Base-by-base conservation (phyloP, 495 filamentous ascomycete species). In the Podospora anserina region DNA sequence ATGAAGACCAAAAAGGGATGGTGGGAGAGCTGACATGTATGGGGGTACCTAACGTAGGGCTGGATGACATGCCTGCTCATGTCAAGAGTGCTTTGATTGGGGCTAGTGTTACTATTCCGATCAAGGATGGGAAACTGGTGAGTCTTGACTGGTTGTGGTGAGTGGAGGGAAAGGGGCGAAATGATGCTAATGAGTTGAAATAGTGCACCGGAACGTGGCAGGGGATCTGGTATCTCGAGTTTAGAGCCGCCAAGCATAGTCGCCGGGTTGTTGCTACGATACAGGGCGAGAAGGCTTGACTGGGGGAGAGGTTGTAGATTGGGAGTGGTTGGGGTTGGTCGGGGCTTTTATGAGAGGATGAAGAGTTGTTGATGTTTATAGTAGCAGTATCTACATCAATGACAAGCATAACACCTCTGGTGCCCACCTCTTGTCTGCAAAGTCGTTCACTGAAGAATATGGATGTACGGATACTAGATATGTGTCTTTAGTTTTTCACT, bases 221-320 rank as follows among this genome's bases (percentile, higher is more conserved):
- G 78, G 93, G 95, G 0, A 92, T 98, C 66, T 99, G 93, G 93
- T 94, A 94, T 76, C 77, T 97, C 71, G 95, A 99, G 79, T 99
- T 99, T 77, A 82, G 95, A 67, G 86, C 86, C 3, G 81, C 81
- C 64, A 91, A 85, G 70, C 94, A 97, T 79, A 82, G 84, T 54
- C 83, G 95, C 70, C 91, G 85, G 75, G 86, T 99, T 27, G 89
- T 99, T 44, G 95, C 95, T 60, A 99, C 95, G 6, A 93, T 99
- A 61, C 92, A 98, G 79, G 95, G 95, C 4, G 91, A 97, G 81
- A 94, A 93, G 84, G 82, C 82, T 65, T 81, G 64, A 78, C 20
- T 56, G 39, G 44, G 26, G 61, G 30, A 66, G 16, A 23, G 11
- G 53, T 19, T 44, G 9, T 32, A 30, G 58, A 66, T 61, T 61